Evolutionary conservation across 2,329 filamentous ascomycete species (phyloP).

Genomic region (Lithohypha guttulata): DNA sequence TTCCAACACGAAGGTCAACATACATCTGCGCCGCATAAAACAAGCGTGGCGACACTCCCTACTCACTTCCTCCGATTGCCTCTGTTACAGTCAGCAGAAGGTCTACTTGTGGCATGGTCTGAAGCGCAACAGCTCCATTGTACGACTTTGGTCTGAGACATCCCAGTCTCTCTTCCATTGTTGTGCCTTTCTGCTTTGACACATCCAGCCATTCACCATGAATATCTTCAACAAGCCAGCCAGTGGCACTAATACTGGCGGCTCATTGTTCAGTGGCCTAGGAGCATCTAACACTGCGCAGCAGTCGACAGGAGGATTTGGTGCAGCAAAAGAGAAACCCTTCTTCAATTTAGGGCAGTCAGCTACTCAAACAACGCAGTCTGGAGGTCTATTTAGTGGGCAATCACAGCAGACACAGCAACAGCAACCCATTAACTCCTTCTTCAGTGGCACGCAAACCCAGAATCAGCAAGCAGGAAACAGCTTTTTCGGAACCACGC

Average conservation of each 20-base stretch:
- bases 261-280: no score
- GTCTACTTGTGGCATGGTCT: no score
- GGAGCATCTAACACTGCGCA: conserved; percentile 3
- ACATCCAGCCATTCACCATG: neutral
- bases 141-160: no score
- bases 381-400: conserved; percentile 29
- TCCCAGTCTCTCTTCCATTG: neutral
- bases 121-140: no score
- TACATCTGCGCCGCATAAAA: no score
- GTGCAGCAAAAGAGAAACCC: conserved; percentile 2
- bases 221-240: neutral
- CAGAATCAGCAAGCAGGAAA: conserved; percentile 17
- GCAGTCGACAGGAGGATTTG: neutral
- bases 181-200: neutral
- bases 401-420: conserved; percentile 24
- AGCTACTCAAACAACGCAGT: conserved; percentile 5
- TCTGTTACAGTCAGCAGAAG: no score
- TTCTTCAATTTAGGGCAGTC: conserved; percentile 4
- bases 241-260: neutral
- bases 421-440: conserved; percentile 25
- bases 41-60: no score
- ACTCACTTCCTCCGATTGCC: no score
- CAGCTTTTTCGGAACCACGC: conserved; percentile 13
- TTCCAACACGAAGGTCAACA: no score
- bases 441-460: conserved; percentile 20